A percentile compares a stretch with the other conserved stretches of the same genome.
These are phyloP conservation scores for Cladosporium colombiae DNA, from an alignment of 2,329 filamentous ascomycete genomes.

Conservation along the genomic window DNA sequence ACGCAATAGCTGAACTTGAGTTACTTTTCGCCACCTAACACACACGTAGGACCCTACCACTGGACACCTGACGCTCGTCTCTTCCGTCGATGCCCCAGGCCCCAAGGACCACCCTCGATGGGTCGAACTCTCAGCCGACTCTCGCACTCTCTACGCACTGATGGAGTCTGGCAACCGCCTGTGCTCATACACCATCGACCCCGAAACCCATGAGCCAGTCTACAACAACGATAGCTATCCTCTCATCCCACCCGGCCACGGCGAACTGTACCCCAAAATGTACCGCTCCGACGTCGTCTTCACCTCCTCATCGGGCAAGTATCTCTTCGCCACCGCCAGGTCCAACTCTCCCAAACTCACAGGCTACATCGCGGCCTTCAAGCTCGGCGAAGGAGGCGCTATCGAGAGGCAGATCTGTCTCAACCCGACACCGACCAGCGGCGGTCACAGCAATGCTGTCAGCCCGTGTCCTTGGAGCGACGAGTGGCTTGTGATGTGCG, in stretches of 20 bases:
- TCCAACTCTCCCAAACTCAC: conserved; percentile 74
- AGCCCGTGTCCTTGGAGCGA: conserved; percentile 79
- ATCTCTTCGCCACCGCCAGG: conserved; percentile 83
- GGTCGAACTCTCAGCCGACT: conserved; percentile 80
- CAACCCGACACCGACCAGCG: conserved; percentile 82
- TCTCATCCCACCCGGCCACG: conserved; percentile 72
- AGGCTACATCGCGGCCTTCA: conserved; percentile 81
- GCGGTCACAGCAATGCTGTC: conserved; percentile 87
- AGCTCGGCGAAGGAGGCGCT: conserved; percentile 63
- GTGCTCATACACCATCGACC: conserved; percentile 79
- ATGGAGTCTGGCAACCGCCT: conserved; percentile 89
- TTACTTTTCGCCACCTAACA: neutral
- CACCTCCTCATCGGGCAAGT: conserved; percentile 66
- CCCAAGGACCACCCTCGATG: conserved; percentile 78
- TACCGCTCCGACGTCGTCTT: conserved; percentile 86
- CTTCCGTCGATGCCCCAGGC: conserved; percentile 70
- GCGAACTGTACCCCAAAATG: conserved; percentile 58
- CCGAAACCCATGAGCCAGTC: conserved; percentile 69
- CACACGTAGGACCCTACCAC: conserved; percentile 47
- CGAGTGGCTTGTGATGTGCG: conserved; percentile 86
- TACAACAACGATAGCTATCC: conserved; percentile 78
- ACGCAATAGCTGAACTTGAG: neutral
- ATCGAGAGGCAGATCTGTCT: conserved; percentile 78
- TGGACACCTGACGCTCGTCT: conserved; percentile 68
- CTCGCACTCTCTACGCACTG: conserved; percentile 77